Evolutionary conservation across 169 alveolate genomes (phyloP), one percentile per base, ranked within the genome.

Genomic region (Cryptosporidium baileyi): DNA sequence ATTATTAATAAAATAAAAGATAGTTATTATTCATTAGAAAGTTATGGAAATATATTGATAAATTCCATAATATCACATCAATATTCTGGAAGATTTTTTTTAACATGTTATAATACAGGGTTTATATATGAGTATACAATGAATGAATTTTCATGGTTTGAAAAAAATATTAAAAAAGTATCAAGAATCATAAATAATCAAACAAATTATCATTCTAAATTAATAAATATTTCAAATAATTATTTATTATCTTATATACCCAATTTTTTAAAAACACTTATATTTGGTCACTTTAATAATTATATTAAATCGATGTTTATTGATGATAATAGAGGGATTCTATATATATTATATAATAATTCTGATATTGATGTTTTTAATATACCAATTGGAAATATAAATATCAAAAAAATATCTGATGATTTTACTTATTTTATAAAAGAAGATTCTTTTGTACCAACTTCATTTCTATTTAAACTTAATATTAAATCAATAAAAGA

Each of bases 311-410:
- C 52, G 4, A 52, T 74, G 44, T 74, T 52, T 74, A 19, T 51
- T 74, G 85, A 74, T 74, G 85, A 74, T 24, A 40, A 51, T 51
- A 74, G 85, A 54, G 85, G 85, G 1, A 26, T 74, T 17, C 59
- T 74, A 8, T 74, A 74, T 74, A 59, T 57, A 11, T 36, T 74
- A 13, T 41, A 74, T 43, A 26, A n/a, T 34, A 74, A 54, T 30
- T 74, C 85, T 24, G 85, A 74, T 59, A 74, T 74, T 36, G 85
- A 74, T 32, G 85, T 74, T 9, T 74, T 54, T 51, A 17, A 17
- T 2, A 54, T 74, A 6, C 85, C 85, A 38, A 17, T 57, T 22
- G 81, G 63, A 17, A 19, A 28, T 11, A 40, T 57, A 22, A 1
- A 1, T 7, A 38, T 54, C 40, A 74, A 74, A 38, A 74, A 74